A percentile compares a stretch with the other conserved stretches of the same genome.
Evolutionary conservation across 2,329 filamentous ascomycete species (phyloP).

Genomic region (Epichloe gansuensis): DNA sequence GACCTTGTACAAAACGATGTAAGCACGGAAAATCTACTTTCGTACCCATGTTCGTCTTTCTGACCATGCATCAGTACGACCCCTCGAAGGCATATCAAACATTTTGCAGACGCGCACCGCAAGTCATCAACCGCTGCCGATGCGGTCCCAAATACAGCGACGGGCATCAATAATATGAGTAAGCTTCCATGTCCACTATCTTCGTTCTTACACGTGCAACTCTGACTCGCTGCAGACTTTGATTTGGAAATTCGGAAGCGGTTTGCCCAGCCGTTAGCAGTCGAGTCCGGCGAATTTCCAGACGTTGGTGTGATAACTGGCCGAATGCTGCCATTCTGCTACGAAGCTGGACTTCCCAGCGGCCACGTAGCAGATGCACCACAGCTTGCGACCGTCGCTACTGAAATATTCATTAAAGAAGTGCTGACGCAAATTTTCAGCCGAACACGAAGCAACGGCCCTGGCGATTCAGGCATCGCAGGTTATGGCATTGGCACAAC

Average conservation of each 20-base stretch:
- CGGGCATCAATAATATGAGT: slow-evolving; percentile 73
- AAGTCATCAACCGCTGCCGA: slow-evolving; percentile 39
- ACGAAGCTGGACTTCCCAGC: slow-evolving; percentile 48
- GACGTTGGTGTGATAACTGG: slow-evolving; percentile 51
- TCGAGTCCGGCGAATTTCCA: slow-evolving; percentile 59
- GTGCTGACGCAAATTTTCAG: slow-evolving; percentile 50
- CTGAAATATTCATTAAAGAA: slow-evolving; percentile 57
- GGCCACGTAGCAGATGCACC: slow-evolving; percentile 49
- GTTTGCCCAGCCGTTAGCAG: slow-evolving; percentile 49
- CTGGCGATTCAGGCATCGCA: slow-evolving; percentile 47
- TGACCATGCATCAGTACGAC: slow-evolving; percentile 32
- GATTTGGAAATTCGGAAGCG: slow-evolving; percentile 57
- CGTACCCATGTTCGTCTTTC: not conserved
- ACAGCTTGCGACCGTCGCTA: slow-evolving; percentile 51
- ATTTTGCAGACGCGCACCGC: slow-evolving; percentile 40
- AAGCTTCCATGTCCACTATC: slow-evolving; percentile 21
- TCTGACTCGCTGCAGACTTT: slow-evolving; percentile 36
- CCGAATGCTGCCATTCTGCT: slow-evolving; percentile 57
- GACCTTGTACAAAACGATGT: slow-evolving; percentile 52
- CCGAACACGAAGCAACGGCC: slow-evolving; percentile 52
- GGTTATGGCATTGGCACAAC: slow-evolving; percentile 53
- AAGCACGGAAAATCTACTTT: not conserved
- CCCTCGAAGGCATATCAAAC: slow-evolving; percentile 39
- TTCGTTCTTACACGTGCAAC: not conserved
- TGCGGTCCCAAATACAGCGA: slow-evolving; percentile 52